Conservation (phyloP, 208 protist species). For the Strigomonas culicis region DNA sequence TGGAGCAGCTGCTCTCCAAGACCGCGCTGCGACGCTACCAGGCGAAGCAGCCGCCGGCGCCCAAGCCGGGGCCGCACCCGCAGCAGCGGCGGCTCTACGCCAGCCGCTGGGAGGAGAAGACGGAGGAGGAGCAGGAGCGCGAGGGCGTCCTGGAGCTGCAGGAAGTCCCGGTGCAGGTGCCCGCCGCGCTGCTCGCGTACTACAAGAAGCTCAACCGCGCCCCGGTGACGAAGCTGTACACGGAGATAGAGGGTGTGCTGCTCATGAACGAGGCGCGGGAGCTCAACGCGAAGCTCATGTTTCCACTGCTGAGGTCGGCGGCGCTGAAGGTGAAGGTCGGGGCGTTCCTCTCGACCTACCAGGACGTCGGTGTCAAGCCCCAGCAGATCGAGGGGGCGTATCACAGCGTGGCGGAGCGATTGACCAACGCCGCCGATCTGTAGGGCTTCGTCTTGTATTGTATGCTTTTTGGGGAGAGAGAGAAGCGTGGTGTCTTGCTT, state of each 20-base stretch:
- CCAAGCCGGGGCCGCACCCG: neutral
- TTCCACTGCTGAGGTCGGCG: conserved; percentile 73
- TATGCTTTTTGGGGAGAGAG: neutral
- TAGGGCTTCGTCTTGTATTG: conserved; percentile 6
- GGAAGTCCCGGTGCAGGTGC: conserved; percentile 20
- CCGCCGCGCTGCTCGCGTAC: conserved; percentile 27
- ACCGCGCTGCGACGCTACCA: conserved; percentile 17
- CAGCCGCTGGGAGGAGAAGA: neutral
- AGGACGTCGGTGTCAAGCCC: conserved; percentile 54
- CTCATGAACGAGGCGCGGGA: conserved; percentile 75
- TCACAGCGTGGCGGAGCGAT: conserved; percentile 49
- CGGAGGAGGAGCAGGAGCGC: conserved; percentile 9
- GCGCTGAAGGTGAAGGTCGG: conserved; percentile 75
- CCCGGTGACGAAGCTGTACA: conserved; percentile 43
- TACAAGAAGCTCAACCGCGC: conserved; percentile 31
- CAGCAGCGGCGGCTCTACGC: neutral
- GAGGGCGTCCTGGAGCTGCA: conserved; percentile 1
- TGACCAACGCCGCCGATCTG: conserved; percentile 42
- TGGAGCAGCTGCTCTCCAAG: conserved; percentile 36
- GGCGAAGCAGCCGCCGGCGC: neutral
- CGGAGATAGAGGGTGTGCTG: conserved; percentile 55
- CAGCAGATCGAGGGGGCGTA: conserved; percentile 58
- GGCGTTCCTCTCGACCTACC: conserved; percentile 74
- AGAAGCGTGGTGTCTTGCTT: conserved; percentile 11
- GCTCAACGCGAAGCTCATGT: conserved; percentile 56